Conservation (phyloP, 2,329 filamentous ascomycete species). For the Neopestalotiopsis rosae region DNA sequence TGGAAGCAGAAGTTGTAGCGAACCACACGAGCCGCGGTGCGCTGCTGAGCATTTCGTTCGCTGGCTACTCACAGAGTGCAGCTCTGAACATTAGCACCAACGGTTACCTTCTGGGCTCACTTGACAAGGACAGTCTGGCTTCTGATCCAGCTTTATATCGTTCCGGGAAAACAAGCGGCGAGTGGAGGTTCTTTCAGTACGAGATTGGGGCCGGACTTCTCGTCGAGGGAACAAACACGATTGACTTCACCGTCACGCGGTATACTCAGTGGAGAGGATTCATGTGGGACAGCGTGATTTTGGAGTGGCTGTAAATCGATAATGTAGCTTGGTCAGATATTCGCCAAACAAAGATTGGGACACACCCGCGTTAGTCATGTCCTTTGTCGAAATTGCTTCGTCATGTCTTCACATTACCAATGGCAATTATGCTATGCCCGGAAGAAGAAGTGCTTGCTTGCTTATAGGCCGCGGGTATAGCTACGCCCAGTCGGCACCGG, state of each 20-base stretch:
- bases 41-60: slow-evolving; percentile 47
- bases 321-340: neutral
- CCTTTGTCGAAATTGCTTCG: neutral
- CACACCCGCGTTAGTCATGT: neutral
- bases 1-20: slow-evolving; percentile 9
- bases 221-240: slow-evolving; percentile 28
- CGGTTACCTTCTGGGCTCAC: slow-evolving; percentile 42
- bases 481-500: too few relatives aligned
- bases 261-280: slow-evolving; percentile 34
- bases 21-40: slow-evolving; percentile 30
- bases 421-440: too few relatives aligned
- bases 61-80: slow-evolving; percentile 49
- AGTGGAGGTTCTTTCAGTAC: slow-evolving; percentile 52
- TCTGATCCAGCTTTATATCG: slow-evolving; percentile 53
- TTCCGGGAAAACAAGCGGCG: slow-evolving; percentile 50
- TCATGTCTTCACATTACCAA: too few relatives aligned
- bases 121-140: slow-evolving; percentile 40
- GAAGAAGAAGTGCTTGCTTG: too few relatives aligned
- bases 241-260: slow-evolving; percentile 28
- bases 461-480: too few relatives aligned
- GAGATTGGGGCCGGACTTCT: slow-evolving; percentile 26
- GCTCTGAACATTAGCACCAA: slow-evolving; percentile 46
- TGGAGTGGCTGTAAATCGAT: slow-evolving; percentile 30
- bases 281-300: slow-evolving; percentile 34
- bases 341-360: neutral